These are phyloP conservation scores for Neofusicoccum parvum DNA, from an alignment of 2,329 filamentous ascomycete genomes.

Conservation along the genomic window DNA sequence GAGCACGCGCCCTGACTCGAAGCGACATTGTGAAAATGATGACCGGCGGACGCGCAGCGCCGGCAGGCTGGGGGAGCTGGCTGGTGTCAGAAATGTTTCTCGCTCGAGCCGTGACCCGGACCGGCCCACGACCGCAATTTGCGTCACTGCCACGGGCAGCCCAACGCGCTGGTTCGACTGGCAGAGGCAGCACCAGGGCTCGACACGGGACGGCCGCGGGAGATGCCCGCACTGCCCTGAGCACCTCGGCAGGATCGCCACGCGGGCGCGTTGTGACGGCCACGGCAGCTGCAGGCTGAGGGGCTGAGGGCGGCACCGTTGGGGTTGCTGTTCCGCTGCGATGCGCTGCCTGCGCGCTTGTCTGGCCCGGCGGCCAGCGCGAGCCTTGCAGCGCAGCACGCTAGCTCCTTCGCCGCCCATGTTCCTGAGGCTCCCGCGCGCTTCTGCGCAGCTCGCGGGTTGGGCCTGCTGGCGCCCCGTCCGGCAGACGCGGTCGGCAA, in stretches of 20 bases:
- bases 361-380: background rate
- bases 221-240: background rate
- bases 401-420: slow-evolving; percentile 4
- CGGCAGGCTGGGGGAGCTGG: background rate
- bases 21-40: slow-evolving; percentile 10
- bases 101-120: background rate
- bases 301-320: background rate
- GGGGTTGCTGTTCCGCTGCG: background rate
- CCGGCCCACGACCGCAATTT: background rate
- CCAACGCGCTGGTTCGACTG: background rate
- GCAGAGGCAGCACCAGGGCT: background rate
- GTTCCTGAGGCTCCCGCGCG: background rate
- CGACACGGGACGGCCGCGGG: background rate
- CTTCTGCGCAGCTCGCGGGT: background rate
- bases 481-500: slow-evolving; percentile 11
- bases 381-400: background rate
- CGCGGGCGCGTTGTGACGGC: background rate
- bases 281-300: background rate
- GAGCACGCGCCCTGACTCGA: background rate
- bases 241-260: slow-evolving; percentile 6
- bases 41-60: background rate
- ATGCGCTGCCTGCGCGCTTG: no score
- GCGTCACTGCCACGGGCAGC: background rate
- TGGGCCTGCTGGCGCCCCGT: background rate
- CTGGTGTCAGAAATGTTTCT: background rate